Base-by-base conservation (phyloP, 192 early-diverging fungal species). In the Backusella australiensis region DNA sequence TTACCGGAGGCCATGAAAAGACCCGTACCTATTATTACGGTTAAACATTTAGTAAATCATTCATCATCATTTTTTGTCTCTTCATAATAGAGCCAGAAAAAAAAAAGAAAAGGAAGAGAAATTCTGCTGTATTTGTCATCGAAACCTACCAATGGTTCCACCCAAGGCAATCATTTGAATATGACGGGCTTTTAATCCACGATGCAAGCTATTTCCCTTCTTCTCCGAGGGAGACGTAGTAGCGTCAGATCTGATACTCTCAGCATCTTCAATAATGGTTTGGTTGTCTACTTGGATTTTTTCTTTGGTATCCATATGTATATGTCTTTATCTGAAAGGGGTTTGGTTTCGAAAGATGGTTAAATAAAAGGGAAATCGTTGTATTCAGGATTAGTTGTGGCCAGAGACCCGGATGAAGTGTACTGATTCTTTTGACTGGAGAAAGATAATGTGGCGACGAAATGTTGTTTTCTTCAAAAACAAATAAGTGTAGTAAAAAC, bases 1-100 rank as follows among this genome's bases (percentile, higher is more conserved):
- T 82, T 85, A 71, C 91, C 93, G 71, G 87, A 86, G 32, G 93
- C 93, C 67, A 94, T 83, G 79, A 94, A 94, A 19, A 94, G 79
- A 67, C 93, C 93, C 3, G 93, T 94, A 42, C 92, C 81, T 69
- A 79, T n/a, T 53, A 6, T 21, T 68, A 29, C 29, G 29, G 15
- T 69, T 36, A 12, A n/a, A 34, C 3, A 6, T 32, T 69, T 39
- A 69, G 67, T n/a, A 69, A 69, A 19, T 21, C 67, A 68, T 34
- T 34, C 8, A 21, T 35, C n/a, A 8, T 34, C 2, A 68, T 35
- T 34, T 34, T 68, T 19, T 1, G 34, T 35, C 15, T 17, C 15
- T 44, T 39, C 1, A 39, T 39, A 44, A 6, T 35, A 26, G 49
- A 53, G 4, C 49, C 6, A 21, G 6, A 19, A 21, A 53, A 53